Evolutionary conservation across 805 yeast genomes (phyloP), one percentile per base, ranked within the genome.

Genomic region (Yarrowia deformans): DNA sequence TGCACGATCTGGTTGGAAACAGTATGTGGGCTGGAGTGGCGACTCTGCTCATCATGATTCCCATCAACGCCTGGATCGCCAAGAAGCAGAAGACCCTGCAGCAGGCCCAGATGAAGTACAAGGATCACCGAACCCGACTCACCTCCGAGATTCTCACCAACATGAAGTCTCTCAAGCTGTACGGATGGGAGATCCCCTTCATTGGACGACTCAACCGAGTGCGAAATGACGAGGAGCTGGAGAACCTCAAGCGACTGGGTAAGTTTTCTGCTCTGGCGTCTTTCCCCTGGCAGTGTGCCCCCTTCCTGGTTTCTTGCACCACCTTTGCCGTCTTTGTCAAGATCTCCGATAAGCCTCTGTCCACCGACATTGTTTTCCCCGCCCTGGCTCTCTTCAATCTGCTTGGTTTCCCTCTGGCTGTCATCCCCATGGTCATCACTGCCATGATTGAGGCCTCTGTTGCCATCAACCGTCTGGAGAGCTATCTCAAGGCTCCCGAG

Each of bases 21-120:
- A 71, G 78, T 43, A 93, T 93, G 97, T 91, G 97, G 97, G 89
- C 97, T 50, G 98, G 98, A 77, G 96, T 94, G 14, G 79, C 84
- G 40, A 87, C 94, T 70, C 73, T 75, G 69, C 78, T 89, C 7
- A 74, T 93, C 60, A 89, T 93, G 88, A 89, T 94, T 72, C 97
- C 98, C 14, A 77, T 90, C 69, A 93, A 92, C 76, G 87, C 91
- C 2, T 77, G 83, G 54, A 61, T 74, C 45, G 75, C 77, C 45
- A 72, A 70, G 56, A 66, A 84, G 69, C 79, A 77, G 8, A 84
- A 80, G 73, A 82, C 78, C 12, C 81, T 92, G 71, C 97, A 93
- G 79, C 90, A 90, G 76, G 78, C 83, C 8, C 98, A 93, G 79
- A 95, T 95, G 98, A 85, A 85, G 72, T 90, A 94, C 40, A 90